Evolutionary conservation across 2,329 filamentous ascomycete genomes (phyloP).

Genomic region (Fonsecaea pedrosoi): DNA sequence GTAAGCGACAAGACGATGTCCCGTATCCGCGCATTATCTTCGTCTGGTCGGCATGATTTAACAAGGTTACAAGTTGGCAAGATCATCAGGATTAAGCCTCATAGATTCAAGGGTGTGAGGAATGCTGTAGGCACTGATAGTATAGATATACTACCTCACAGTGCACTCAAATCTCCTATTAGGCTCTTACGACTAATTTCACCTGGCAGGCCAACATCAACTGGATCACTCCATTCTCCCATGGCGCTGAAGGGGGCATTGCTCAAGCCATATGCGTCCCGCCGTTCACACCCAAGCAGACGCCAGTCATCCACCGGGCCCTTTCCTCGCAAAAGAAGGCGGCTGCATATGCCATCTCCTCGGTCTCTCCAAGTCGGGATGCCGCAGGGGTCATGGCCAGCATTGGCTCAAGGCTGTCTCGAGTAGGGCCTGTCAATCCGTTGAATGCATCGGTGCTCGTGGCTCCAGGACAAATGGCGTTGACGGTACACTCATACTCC

Average conservation of each 20-base stretch:
- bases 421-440: constrained; percentile 8
- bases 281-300: constrained; percentile 21
- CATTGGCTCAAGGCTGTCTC: constrained; percentile 18
- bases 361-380: constrained; percentile 52
- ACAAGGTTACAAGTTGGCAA: not conserved
- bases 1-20: not conserved
- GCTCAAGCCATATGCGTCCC: constrained; percentile 21
- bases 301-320: constrained; percentile 25
- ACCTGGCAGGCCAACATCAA: too few relatives aligned
- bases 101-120: not conserved
- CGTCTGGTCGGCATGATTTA: not conserved
- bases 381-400: constrained; percentile 19
- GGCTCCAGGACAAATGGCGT: constrained; percentile 20
- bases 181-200: too few relatives aligned
- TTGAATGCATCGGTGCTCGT: constrained; percentile 23
- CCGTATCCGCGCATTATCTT: not conserved
- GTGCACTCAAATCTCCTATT: too few relatives aligned
- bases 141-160: too few relatives aligned
- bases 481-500: constrained; percentile 25
- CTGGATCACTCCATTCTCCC: too few relatives aligned
- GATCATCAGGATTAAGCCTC: not conserved
- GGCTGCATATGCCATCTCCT: constrained; percentile 58
- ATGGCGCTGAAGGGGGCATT: not conserved
- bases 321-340: constrained; percentile 49
- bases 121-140: not conserved